phyloP scores from a whole-genome alignment of 2,329 filamentous ascomycete species.

The Trichoderma koningiopsis region DNA sequence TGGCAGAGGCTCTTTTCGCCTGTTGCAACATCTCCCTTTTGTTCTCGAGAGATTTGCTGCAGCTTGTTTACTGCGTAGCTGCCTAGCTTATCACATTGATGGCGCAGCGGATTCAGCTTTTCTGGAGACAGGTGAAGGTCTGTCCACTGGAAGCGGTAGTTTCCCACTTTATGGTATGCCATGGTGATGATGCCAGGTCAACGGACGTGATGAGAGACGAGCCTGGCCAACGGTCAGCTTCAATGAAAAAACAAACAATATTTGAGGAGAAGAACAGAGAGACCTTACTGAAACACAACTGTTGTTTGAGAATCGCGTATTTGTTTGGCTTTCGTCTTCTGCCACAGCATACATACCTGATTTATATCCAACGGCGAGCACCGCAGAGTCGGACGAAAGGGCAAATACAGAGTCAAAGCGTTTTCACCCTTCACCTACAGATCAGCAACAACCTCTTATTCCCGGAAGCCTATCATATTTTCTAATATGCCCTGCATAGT shows the following conservation, averaged over 20 bases:
- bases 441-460: background rate
- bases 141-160: conserved; percentile 31
- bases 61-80: conserved; percentile 27
- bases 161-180: conserved; percentile 25
- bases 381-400: background rate
- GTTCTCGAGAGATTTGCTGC: conserved; percentile 27
- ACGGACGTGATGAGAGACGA: background rate
- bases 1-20: background rate
- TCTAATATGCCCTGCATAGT: background rate
- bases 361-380: background rate
- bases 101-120: conserved; percentile 26
- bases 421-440: background rate
- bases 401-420: background rate
- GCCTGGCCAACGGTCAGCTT: background rate
- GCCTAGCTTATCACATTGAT: conserved; percentile 31
- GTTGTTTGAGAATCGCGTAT: background rate
- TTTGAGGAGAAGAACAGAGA: too few species aligned
- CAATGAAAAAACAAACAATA: background rate
- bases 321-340: background rate
- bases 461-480: background rate
- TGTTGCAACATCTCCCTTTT: background rate
- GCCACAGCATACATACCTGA: background rate
- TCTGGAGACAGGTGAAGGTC: conserved; percentile 28
- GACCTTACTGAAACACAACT: background rate
- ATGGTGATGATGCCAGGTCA: background rate